Conservation (phyloP, 345 rosid genomes). For the Eucalyptus lansdowneana region DNA sequence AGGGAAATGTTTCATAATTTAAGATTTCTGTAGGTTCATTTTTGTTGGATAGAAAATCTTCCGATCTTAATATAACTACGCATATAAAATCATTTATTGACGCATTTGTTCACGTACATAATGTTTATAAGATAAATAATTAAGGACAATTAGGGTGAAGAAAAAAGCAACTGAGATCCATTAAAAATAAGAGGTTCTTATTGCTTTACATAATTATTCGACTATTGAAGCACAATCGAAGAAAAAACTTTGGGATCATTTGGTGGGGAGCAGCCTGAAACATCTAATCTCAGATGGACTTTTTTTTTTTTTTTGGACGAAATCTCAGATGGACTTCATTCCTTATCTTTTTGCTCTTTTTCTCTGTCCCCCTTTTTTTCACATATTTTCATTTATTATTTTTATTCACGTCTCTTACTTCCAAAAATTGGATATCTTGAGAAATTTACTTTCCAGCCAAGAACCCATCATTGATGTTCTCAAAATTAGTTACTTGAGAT, state of each 20-base stretch:
- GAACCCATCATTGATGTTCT: neutral
- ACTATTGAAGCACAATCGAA: neutral
- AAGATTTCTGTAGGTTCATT: neutral
- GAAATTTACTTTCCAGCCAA: neutral
- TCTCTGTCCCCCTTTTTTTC: neutral
- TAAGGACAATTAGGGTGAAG: neutral
- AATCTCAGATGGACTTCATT: neutral
- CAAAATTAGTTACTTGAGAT: neutral
- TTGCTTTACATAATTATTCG: neutral
- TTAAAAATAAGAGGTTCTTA: neutral
- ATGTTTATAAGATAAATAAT: neutral
- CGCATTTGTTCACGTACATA: neutral
- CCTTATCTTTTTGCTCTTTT: neutral
- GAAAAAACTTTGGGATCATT: neutral
- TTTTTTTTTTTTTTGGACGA: too few relatives aligned
- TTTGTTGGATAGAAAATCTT: neutral
- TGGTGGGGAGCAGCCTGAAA: neutral
- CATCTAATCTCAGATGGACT: neutral
- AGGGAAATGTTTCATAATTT: neutral
- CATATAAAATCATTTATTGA: neutral
- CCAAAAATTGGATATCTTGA: neutral
- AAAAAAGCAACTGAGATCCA: neutral
- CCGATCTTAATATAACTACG: neutral
- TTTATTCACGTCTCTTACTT: neutral
- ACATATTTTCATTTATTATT: neutral